Base-by-base conservation (phyloP, 106 monocot genomes). In the Dactylorhiza incarnata region DNA sequence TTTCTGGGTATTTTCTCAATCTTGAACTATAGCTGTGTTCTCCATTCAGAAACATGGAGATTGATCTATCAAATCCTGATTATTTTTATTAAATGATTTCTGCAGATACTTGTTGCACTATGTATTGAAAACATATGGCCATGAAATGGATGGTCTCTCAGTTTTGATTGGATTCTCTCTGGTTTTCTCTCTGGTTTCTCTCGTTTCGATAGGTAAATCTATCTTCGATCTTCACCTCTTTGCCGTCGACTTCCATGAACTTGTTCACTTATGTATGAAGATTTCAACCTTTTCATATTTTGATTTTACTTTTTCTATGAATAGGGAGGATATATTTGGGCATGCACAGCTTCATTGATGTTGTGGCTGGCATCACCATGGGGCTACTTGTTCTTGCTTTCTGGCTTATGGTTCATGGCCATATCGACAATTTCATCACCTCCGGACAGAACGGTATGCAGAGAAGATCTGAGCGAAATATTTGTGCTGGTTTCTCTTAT, bases 321-420 rank as follows among this genome's bases (percentile, higher is more conserved):
- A 72, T 61, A 99, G 99, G 83, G 68, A 89, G 99, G 75, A 76
- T 99, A 73, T 99, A 99, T 76, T 74, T 99, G 37, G 99, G 99
- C 22, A 99, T 99, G 99, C 99, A 99, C 77, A 94, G 99, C 73
- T 74, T 94, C 61, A 84, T 85, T 62, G 99, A 99, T 90, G 89
- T 99, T 75, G 45, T 73, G 23, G 94, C 88, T 50, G 99, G 99
- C 75, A 82, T 94, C 58, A 9, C 14, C 54, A 74, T 91, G 67
- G 99, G 99, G 48, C 29, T 90, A 72, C 20, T 78, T 55, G 71
- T 94, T 66, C 88, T 99, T 52, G 80, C 73, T 8, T 90, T 94
- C 77, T 99, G 99, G 99, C 65, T 92, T 47, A 61, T 17, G 13
- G 80, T 94, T 45, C 78, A 92, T 75, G 77, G 22, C 68, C 74